Base-by-base conservation (phyloP, 129 eudicot species). In the Smallanthus sonchifolius region DNA sequence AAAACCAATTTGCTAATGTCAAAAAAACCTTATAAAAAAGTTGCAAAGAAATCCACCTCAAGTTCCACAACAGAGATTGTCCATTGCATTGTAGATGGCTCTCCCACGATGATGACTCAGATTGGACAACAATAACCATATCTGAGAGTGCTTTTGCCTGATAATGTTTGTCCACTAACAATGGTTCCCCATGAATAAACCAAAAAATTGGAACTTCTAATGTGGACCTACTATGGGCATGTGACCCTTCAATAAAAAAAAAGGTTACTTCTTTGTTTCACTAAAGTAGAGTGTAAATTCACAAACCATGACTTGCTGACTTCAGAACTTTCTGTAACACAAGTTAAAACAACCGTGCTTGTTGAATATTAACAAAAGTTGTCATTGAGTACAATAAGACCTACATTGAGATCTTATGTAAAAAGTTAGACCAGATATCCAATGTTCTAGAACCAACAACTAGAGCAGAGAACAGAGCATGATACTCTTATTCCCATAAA, bases 31-130 rank as follows among this genome's bases (percentile, higher is more conserved):
- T 10, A n/a, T 57, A 30, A 72, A 24, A 35, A 54, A 16, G 13
- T 54, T 54, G 60, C 67, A 7, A 64, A 17, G 19, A 48, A 51
- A 37, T 48, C 75, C 69, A 92, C 98, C 98, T 90, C 74, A 93
- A 88, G 75, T 93, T 93, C 96, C 88, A 88, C 76, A 93, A 51
- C 15, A 93, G 73, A 36, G 98, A 90, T 56, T 66, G 73, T 9
- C 97, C 98, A 71, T 93, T 93, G 81, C 98, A 93, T 75, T 93
- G 98, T 65, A 93, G 81, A 83, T 93, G 95, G 69, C 96, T 87
- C 83, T 90, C 98, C 97, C 95, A 93, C 45, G 97, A 80, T 65
- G 98, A 67, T 67, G 88, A 62, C 52, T 93, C 97, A 34, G 98
- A 93, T 77, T 93, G 98, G 67, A 88, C 97, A 67, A 93, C 98